Conservation (phyloP, 305 asterid species). For the Plantago coronopus region DNA sequence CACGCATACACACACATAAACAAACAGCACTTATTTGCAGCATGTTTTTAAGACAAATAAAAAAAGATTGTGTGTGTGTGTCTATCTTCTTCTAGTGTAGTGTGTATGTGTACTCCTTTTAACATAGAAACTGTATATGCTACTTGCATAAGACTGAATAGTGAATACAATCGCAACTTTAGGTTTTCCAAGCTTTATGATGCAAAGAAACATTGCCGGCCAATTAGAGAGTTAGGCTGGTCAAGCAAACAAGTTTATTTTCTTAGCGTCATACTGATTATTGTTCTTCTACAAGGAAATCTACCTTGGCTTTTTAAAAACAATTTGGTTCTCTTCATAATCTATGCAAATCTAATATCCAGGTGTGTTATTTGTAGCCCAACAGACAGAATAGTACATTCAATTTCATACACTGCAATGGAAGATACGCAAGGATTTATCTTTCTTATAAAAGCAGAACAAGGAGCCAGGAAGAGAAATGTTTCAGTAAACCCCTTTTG, state of each 20-base stretch:
- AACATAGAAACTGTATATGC: too few species aligned
- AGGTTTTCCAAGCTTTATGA: not conserved
- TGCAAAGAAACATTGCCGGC: not conserved
- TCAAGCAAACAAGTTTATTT: not conserved
- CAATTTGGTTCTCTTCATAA: not conserved
- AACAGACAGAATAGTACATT: conserved; percentile 1
- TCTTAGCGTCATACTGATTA: not conserved
- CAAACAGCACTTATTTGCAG: too few species aligned
- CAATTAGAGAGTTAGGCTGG: not conserved
- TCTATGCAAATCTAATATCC: not conserved
- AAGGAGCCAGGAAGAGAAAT: not conserved
- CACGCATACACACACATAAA: too few species aligned
- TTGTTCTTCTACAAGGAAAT: too few species aligned
- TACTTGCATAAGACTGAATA: too few species aligned
- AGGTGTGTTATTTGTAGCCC: not conserved
- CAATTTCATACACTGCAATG: not conserved
- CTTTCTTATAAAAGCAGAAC: not conserved
- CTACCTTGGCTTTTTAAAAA: not conserved
- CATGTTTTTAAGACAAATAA: too few species aligned
- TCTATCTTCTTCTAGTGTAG: too few species aligned
- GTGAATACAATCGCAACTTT: too few species aligned
- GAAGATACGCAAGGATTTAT: not conserved
- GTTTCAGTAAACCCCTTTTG: not conserved
- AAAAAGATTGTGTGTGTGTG: too few species aligned
- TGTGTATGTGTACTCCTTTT: too few species aligned